Conservation (phyloP, 73 alveolate genomes). For the Tetrahymena thermophila region DNA sequence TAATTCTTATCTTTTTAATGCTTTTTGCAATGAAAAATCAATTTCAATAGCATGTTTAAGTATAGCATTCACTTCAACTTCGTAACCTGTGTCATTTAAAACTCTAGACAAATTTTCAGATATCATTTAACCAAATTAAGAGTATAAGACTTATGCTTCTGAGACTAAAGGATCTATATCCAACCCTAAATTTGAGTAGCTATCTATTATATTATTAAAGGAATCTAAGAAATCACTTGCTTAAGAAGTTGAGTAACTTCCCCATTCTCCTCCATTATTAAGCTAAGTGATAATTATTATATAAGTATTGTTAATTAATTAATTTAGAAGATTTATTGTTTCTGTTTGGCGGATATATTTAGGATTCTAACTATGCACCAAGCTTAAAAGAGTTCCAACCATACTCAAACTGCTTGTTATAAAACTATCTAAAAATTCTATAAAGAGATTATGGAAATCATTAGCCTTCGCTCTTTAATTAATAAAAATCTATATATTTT, state of each 20-base stretch:
- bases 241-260: background rate
- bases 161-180: background rate
- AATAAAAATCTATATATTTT: background rate
- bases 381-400: background rate
- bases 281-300: background rate
- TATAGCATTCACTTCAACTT: background rate
- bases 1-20: background rate
- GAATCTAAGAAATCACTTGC: background rate
- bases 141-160: background rate
- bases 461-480: background rate
- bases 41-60: background rate
- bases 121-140: background rate
- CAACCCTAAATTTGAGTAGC: background rate
- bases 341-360: background rate
- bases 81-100: background rate
- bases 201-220: background rate
- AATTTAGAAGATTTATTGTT: background rate
- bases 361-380: background rate
- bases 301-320: background rate
- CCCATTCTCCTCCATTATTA: background rate
- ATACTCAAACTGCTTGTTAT: background rate
- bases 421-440: background rate
- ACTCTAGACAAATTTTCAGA: background rate
- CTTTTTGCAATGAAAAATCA: background rate
- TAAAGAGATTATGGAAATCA: background rate